Percentiles rank a stretch among this genome's conserved stretches.
Evolutionary conservation across 1,139 yeast genomes (phyloP).

Genomic region (Zygoascus hellenicus): DNA sequence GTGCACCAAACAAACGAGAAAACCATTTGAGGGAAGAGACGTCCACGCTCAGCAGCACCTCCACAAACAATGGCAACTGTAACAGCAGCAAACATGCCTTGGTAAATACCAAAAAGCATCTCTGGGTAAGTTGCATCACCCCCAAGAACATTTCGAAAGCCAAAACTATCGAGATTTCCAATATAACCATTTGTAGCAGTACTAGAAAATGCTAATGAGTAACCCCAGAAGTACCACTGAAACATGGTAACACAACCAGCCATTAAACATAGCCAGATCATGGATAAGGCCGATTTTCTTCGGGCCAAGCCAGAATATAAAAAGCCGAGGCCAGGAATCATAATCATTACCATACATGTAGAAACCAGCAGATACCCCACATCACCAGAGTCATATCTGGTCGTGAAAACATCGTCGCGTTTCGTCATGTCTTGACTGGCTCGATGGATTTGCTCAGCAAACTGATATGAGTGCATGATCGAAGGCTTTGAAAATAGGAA

Average conservation of each 20-base stretch:
- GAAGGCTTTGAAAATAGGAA: not conserved
- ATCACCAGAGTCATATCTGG: conserved; percentile 45
- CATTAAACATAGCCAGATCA: conserved; percentile 78
- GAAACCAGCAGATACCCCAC: conserved; percentile 46
- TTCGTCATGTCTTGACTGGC: conserved; percentile 4
- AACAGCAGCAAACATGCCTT: conserved; percentile 86
- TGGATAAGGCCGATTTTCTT: conserved; percentile 81
- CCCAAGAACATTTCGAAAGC: conserved; percentile 66
- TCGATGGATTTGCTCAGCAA: conserved; percentile 15
- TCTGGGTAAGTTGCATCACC: conserved; percentile 59
- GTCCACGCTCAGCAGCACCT: conserved; percentile 91
- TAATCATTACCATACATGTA: conserved; percentile 74
- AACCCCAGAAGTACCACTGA: conserved; percentile 99
- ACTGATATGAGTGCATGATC: conserved; percentile 19
- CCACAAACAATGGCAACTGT: conserved; percentile 90
- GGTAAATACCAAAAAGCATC: conserved; percentile 77
- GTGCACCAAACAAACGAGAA: conserved; percentile 88
- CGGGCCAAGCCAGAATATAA: conserved; percentile 90
- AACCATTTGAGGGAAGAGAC: conserved; percentile 77
- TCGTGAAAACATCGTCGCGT: conserved; percentile 2
- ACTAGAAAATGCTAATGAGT: conserved; percentile 76
- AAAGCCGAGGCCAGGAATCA: conserved; percentile 94
- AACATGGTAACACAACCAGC: conserved; percentile 73
- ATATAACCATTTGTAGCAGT: conserved; percentile 76
- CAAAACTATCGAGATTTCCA: conserved; percentile 79